A percentile compares a stretch with the other conserved stretches of the same genome.
Conservation (phyloP, 345 rosid species). For the Gossypium bickii region DNA sequence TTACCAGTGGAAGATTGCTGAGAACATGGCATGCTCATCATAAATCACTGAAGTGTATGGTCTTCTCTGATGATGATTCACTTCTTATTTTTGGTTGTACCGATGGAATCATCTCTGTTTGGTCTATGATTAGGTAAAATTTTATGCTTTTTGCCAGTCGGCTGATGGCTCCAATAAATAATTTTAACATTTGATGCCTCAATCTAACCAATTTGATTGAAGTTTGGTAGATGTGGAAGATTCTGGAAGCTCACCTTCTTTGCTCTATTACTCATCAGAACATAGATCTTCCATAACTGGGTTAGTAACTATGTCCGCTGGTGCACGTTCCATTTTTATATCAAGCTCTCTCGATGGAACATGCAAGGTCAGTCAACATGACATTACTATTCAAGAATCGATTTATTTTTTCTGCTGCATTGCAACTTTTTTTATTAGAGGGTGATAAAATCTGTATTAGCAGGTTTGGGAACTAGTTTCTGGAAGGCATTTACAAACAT, state of each 20-base stretch:
- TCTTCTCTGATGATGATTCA: slow-evolving; percentile 38
- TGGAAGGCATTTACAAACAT: slow-evolving; percentile 39
- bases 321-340: slow-evolving; percentile 27
- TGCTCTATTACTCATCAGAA: slow-evolving; percentile 33
- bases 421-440: slow-evolving; percentile 2
- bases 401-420: neutral
- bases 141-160: neutral
- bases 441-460: neutral
- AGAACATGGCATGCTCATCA: slow-evolving; percentile 45
- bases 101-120: slow-evolving; percentile 41
- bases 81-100: slow-evolving; percentile 47
- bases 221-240: slow-evolving; percentile 38
- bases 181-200: slow-evolving; percentile 12
- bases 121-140: slow-evolving; percentile 46
- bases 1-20: slow-evolving; percentile 40
- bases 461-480: slow-evolving; percentile 49
- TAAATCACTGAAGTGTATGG: slow-evolving; percentile 39
- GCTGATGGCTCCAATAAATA: neutral
- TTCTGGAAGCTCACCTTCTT: slow-evolving; percentile 23
- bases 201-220: slow-evolving; percentile 18
- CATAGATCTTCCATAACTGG: slow-evolving; percentile 46
- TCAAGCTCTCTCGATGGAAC: slow-evolving; percentile 53
- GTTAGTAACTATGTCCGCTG: slow-evolving; percentile 25
- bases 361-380: slow-evolving; percentile 38
- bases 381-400: neutral